These are phyloP conservation scores for Ceratocystis variospora DNA, from an alignment of 2,329 filamentous ascomycete species.

Conservation along the genomic window DNA sequence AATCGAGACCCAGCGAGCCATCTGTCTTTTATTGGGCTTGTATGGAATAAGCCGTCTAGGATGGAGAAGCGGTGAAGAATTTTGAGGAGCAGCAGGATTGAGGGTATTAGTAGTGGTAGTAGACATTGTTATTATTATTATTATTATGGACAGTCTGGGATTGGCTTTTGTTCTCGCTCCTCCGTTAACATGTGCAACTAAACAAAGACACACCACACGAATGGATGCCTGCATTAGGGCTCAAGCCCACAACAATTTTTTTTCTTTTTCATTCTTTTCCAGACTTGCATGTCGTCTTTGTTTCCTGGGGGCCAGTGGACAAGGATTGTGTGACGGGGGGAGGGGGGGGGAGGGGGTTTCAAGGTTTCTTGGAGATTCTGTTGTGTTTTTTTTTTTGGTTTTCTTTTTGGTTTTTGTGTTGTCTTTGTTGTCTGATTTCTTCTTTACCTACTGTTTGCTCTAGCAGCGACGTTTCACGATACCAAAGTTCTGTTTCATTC, in stretches of 20 bases:
- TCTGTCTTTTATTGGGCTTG: not conserved
- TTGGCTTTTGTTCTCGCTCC: too few relatives aligned
- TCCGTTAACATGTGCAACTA: too few relatives aligned
- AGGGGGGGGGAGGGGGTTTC: too few relatives aligned
- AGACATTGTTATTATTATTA: not conserved
- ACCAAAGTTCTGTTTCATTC: not conserved
- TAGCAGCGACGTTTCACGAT: too few relatives aligned
- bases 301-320: too few relatives aligned
- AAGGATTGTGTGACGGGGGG: too few relatives aligned
- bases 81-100: not conserved
- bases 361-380: too few relatives aligned
- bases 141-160: not conserved
- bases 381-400: too few relatives aligned
- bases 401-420: too few relatives aligned
- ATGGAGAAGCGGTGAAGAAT: not conserved
- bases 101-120: not conserved
- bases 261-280: not conserved
- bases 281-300: not conserved
- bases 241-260: not conserved
- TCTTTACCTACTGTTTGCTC: too few relatives aligned
- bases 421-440: too few relatives aligned
- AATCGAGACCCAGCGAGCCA: not conserved
- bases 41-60: not conserved
- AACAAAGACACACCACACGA: too few relatives aligned
- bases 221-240: not conserved